Base-by-base conservation (phyloP, 257 asterid genomes). In the Rubia yunnanensis region DNA sequence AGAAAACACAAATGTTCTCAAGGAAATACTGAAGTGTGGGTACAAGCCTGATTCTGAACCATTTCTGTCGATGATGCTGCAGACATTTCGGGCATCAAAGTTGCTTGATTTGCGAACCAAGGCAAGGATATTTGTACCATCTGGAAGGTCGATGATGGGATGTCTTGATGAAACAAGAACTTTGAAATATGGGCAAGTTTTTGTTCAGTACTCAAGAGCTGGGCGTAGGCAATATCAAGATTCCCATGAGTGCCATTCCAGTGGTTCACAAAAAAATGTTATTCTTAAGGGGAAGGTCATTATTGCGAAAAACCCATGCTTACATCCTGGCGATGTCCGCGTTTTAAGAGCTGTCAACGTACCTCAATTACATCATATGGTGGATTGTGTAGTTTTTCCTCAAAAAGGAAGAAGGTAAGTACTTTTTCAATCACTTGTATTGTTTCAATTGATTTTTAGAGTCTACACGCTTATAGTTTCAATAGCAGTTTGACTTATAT, bases 301-400 rank as follows among this genome's bases (percentile, higher is more conserved):
- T 2, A 96, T 92, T 82, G 96, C 98, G 9, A 92, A 89, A 68
- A 92, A 89, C 68, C 98, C 98, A 4, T 92, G 98, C 71, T 75
- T 92, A 80, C 96, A 92, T 67, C 98, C 98, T 0, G 98, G 98
- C 30, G 96, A 92, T 70, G 81, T 92, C 46, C 98, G 98, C 70
- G 82, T 89, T 54, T 63, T 92, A 15, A 49, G 27, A 61, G 96
- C 96, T 44, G 73, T 92, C 50, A 61, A 92, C 48, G 85, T 84
- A 71, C 84, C 78, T 0, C 74, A 38, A 10, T 73, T 92, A 78
- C 78, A 64, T 67, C 98, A 87, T 80, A 85, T 92, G 98, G 95
- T 92, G 69, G 96, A 92, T 67, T 89, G 98, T 32, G 81, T 89
- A 18, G 95, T 92, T 71, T 92, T 92, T 76, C 98, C 98, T 27